These are phyloP conservation scores for Logfia minima DNA, from an alignment of 129 eudicot species.

Conservation along the genomic window DNA sequence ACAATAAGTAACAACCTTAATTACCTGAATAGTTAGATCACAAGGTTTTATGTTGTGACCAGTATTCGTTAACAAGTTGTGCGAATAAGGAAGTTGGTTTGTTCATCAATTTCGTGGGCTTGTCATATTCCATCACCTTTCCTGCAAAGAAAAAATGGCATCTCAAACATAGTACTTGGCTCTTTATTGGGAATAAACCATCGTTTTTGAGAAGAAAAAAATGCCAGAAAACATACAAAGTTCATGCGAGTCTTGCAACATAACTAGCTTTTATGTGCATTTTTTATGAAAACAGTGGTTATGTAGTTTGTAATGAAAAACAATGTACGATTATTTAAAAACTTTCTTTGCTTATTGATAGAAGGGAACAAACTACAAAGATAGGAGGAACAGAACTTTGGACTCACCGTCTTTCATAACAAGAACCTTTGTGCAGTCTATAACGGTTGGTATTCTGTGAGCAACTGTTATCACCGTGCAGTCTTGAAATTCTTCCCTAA, in stretches of 20 bases:
- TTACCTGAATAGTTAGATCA: slow-evolving; percentile 11
- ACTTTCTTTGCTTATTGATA: neutral
- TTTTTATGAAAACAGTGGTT: too few relatives aligned
- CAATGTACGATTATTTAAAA: neutral
- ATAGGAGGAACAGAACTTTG: neutral
- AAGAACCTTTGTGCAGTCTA: too few relatives aligned
- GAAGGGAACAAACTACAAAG: neutral
- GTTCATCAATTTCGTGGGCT: slow-evolving; percentile 50
- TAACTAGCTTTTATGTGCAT: too few relatives aligned
- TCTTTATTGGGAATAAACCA: slow-evolving; percentile 4
- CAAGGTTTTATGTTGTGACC: slow-evolving; percentile 39
- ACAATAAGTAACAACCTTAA: neutral
- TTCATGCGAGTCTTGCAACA: too few relatives aligned
- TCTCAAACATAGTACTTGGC: too few relatives aligned
- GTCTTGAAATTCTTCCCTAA: too few relatives aligned
- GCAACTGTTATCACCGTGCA: too few relatives aligned
- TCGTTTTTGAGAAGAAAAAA: slow-evolving; percentile 35
- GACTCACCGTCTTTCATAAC: too few relatives aligned
- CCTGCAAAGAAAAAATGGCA: too few relatives aligned
- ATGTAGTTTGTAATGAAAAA: neutral
- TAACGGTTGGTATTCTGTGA: too few relatives aligned
- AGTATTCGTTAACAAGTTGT: slow-evolving; percentile 59
- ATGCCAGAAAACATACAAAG: neutral
- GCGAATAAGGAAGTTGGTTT: slow-evolving; percentile 46
- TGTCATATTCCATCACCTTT: slow-evolving; percentile 21